phyloP scores from a whole-genome alignment of 805 yeast species.

The Brettanomyces anomalus region DNA sequence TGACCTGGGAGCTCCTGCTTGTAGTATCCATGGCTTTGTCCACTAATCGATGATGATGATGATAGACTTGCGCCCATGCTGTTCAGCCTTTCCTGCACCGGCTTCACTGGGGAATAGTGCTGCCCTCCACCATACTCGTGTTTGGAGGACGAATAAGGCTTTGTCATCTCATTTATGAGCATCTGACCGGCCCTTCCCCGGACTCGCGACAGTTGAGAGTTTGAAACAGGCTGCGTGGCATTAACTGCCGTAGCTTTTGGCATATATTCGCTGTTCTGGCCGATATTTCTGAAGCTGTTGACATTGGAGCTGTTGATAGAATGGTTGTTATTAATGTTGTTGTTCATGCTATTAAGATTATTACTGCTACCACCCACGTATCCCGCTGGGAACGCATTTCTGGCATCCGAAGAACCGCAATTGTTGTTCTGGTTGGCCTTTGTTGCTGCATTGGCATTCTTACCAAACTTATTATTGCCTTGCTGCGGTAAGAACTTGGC shows the following conservation, averaged over 20 bases:
- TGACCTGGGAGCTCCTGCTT: too few relatives aligned
- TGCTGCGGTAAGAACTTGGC: conserved; percentile 7
- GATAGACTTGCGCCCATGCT: too few relatives aligned
- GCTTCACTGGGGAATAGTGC: too few relatives aligned
- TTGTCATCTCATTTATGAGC: conserved; percentile 23
- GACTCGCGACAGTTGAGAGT: background rate
- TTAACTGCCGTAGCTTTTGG: background rate
- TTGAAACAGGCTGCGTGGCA: background rate
- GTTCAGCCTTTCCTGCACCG: too few relatives aligned
- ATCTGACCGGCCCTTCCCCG: conserved; percentile 3
- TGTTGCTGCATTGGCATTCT: background rate
- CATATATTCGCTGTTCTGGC: background rate
- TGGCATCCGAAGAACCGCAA: too few relatives aligned
- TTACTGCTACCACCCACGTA: background rate
- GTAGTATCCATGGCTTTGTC: too few relatives aligned
- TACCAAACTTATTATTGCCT: background rate
- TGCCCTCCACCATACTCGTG: conserved; percentile 15
- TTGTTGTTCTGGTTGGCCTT: background rate
- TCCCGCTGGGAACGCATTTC: background rate
- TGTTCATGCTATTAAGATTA: too few relatives aligned
- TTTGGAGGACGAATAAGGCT: conserved; percentile 17
- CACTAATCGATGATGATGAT: too few relatives aligned
- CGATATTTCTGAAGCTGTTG: background rate
- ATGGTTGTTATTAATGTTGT: too few relatives aligned
- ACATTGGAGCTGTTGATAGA: too few relatives aligned